A percentile compares a stretch with the other conserved stretches of the same genome.
Evolutionary conservation across 192 early-diverging fungal genomes (phyloP).

Genomic region (Funneliformis mosseae): DNA sequence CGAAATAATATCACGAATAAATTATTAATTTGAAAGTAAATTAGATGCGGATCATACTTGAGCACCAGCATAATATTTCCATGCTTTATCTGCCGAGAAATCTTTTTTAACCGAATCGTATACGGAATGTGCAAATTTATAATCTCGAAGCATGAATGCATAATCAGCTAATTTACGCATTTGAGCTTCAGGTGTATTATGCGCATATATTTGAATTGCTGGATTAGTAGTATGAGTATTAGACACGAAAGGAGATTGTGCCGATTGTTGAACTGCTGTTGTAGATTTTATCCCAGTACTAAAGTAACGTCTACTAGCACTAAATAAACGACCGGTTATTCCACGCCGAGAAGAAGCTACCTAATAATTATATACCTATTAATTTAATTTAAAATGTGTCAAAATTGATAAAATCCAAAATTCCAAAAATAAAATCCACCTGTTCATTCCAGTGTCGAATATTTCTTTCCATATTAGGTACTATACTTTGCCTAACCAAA

Average conservation of each 20-base stretch:
- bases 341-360: slow-evolving; percentile 86
- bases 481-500: slow-evolving; percentile 72
- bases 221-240: slow-evolving; percentile 41
- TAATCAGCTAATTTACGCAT: slow-evolving; percentile 94
- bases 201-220: slow-evolving; percentile 52
- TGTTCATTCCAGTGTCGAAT: slow-evolving; percentile 91
- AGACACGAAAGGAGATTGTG: slow-evolving; percentile 40
- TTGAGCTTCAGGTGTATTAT: slow-evolving; percentile 86
- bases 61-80: slow-evolving; percentile 74
- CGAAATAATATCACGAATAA: background rate
- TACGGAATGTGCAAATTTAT: slow-evolving; percentile 81
- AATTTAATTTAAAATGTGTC: background rate
- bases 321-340: slow-evolving; percentile 86
- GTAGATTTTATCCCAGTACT: slow-evolving; percentile 55
- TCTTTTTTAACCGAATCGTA: slow-evolving; percentile 91
- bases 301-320: slow-evolving; percentile 83
- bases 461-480: slow-evolving; percentile 89
- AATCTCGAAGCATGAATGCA: slow-evolving; percentile 96
- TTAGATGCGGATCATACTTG: slow-evolving; percentile 42
- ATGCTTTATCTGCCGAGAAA: slow-evolving; percentile 77
- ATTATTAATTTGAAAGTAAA: background rate
- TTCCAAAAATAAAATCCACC: slow-evolving; percentile 5
- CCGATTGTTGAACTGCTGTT: slow-evolving; percentile 43
- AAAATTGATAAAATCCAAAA: background rate
- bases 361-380: background rate